Conservation (phyloP, 805 yeast species). For the Wickerhamiella spandovensis region DNA sequence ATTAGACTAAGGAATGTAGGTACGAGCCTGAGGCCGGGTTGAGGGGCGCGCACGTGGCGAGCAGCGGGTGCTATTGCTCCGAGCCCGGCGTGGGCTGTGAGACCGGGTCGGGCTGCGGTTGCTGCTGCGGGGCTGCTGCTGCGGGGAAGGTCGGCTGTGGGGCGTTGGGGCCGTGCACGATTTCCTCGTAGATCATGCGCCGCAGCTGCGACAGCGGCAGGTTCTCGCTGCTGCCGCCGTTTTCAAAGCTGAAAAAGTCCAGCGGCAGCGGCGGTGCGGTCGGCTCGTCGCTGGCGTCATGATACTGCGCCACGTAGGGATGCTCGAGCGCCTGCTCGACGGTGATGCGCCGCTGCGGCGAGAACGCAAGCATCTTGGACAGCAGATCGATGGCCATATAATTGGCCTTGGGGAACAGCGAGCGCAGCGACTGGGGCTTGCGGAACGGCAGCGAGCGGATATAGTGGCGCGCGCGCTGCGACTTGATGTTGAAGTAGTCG, state of each 20-base stretch:
- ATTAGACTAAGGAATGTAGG: too few relatives aligned
- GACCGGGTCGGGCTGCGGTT: too few relatives aligned
- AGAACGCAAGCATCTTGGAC: conserved; percentile 68
- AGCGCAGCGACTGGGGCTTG: conserved; percentile 18
- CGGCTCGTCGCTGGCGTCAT: conserved; percentile 79
- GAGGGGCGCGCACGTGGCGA: too few relatives aligned
- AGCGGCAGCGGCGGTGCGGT: conserved; percentile 54
- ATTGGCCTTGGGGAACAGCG: conserved; percentile 69
- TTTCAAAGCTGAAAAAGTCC: conserved; percentile 80
- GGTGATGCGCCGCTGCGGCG: conserved; percentile 70
- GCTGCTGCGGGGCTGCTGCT: neutral
- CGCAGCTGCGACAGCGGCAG: conserved; percentile 64
- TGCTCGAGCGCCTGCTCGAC: conserved; percentile 83
- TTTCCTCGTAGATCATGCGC: conserved; percentile 66
- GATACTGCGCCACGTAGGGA: conserved; percentile 83
- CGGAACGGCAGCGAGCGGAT: conserved; percentile 71
- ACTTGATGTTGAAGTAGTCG: conserved; percentile 57
- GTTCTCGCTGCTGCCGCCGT: conserved; percentile 34
- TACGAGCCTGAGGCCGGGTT: too few relatives aligned
- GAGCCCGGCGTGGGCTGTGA: neutral
- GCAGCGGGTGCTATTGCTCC: neutral
- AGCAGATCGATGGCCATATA: conserved; percentile 76
- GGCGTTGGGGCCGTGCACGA: conserved; percentile 33
- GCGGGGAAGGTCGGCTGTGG: neutral
- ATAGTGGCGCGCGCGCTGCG: conserved; percentile 81